phyloP scores from a whole-genome alignment of 208 protist species.

The Trypanosoma melophagium region DNA sequence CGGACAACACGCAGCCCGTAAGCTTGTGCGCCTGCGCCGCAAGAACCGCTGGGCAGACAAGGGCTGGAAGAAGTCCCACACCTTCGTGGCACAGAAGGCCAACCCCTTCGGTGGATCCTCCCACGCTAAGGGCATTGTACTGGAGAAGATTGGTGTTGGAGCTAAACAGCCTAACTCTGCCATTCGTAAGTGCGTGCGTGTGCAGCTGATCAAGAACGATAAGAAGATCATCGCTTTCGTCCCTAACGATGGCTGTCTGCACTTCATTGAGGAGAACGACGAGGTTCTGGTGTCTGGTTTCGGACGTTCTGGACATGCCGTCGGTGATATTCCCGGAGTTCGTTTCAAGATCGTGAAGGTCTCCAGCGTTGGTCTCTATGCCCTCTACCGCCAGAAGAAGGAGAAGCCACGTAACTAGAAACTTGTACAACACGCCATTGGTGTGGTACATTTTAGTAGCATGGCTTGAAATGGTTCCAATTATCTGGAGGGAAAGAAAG shows the following conservation, averaged over 20 bases:
- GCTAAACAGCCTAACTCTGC: conserved; percentile 99
- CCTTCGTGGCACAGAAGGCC: conserved; percentile 95
- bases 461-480: neutral
- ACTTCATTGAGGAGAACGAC: conserved; percentile 99
- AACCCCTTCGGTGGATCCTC: conserved; percentile 98
- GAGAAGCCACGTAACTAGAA: conserved; percentile 88
- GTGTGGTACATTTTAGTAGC: neutral
- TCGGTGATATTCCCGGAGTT: conserved; percentile 99
- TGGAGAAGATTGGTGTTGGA: conserved; percentile 99
- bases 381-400: conserved; percentile 98
- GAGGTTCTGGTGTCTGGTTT: conserved; percentile 99
- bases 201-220: conserved; percentile 99
- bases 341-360: conserved; percentile 99
- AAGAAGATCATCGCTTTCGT: conserved; percentile 99
- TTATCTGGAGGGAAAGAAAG: too few species aligned
- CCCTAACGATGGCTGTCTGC: conserved; percentile 98
- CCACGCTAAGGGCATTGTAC: conserved; percentile 99
- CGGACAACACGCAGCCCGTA: conserved; percentile 97
- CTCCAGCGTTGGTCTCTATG: conserved; percentile 96
- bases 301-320: conserved; percentile 98
- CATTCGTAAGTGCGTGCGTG: conserved; percentile 99
- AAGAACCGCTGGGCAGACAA: conserved; percentile 98
- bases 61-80: conserved; percentile 97
- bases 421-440: neutral
- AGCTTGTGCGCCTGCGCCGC: conserved; percentile 93